phyloP scores from a whole-genome alignment of 192 early-diverging fungal genomes.

The Podila verticillata region DNA sequence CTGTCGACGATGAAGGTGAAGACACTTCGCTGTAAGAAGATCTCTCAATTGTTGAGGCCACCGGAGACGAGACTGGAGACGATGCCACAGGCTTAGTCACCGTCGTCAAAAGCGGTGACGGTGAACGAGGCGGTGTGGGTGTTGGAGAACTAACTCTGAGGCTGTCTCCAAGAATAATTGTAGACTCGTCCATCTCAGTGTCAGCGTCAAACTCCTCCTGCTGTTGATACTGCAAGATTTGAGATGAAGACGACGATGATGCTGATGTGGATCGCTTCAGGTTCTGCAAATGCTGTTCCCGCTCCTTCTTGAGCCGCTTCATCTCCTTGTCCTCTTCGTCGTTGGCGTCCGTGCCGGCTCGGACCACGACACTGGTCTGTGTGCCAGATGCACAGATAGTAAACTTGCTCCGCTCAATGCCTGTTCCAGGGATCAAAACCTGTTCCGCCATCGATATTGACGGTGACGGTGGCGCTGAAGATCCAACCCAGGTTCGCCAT shows the following conservation, averaged over 20 bases:
- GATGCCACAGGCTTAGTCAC: not conserved
- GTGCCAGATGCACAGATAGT: conserved; percentile 40
- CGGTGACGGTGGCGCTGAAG: not conserved
- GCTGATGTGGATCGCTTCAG: conserved; percentile 11
- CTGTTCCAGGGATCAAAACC: conserved; percentile 33
- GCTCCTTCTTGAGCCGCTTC: conserved; percentile 15
- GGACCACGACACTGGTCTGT: conserved; percentile 39
- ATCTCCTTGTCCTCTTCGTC: conserved; percentile 36
- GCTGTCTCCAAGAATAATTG: conserved; percentile 40
- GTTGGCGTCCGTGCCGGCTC: conserved; percentile 34
- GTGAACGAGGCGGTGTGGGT: not conserved
- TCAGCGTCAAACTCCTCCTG: not conserved
- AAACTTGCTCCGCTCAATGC: conserved; percentile 44
- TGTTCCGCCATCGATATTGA: not conserved
- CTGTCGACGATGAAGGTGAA: not conserved
- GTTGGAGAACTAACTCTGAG: not conserved
- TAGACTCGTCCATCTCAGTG: not conserved
- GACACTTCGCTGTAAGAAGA: not conserved
- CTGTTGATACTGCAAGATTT: conserved; percentile 7
- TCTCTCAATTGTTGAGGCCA: not conserved
- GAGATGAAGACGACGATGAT: conserved; percentile 13
- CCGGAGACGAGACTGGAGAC: not conserved
- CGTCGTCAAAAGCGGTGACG: conserved; percentile 14
- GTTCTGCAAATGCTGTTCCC: conserved; percentile 9
- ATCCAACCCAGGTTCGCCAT: conserved; percentile 30